phyloP scores from a whole-genome alignment of 2,329 filamentous ascomycete genomes.

The Monosporascus sp. region DNA sequence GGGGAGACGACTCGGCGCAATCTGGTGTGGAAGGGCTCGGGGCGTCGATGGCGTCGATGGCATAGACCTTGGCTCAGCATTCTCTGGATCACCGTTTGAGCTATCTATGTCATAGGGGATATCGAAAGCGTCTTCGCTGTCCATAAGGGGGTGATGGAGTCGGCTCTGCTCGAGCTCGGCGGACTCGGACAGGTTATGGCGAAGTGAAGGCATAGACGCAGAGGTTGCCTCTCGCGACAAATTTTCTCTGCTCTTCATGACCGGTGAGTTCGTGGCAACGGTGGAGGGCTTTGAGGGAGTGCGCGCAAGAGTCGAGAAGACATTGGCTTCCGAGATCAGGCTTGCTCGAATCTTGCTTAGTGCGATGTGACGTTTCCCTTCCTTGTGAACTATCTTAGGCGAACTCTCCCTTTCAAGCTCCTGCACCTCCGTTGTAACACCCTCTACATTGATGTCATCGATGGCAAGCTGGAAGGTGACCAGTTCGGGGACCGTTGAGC shows the following conservation, averaged over 20 bases:
- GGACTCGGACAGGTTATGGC: slow-evolving; percentile 26
- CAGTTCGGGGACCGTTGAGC: slow-evolving; percentile 41
- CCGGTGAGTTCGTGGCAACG: slow-evolving; percentile 40
- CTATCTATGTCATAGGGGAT: slow-evolving; percentile 48
- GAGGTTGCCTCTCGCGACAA: slow-evolving; percentile 17
- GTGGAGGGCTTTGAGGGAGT: slow-evolving; percentile 57
- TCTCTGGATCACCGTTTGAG: slow-evolving; percentile 28
- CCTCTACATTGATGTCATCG: slow-evolving; percentile 61
- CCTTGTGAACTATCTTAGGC: slow-evolving; percentile 41
- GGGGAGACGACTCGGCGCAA: slow-evolving; percentile 36
- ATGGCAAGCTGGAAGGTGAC: slow-evolving; percentile 62
- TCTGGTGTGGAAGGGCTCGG: slow-evolving; percentile 32
- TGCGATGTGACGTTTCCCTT: slow-evolving; percentile 60
- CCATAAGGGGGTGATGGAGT: slow-evolving; percentile 29
- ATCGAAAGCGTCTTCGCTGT: slow-evolving; percentile 51
- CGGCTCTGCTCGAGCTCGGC: slow-evolving; percentile 29
- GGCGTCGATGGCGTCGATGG: slow-evolving; percentile 45
- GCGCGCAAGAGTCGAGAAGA: slow-evolving; percentile 55
- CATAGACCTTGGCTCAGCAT: slow-evolving; percentile 27
- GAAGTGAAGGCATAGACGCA: slow-evolving; percentile 7
- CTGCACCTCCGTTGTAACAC: slow-evolving; percentile 44
- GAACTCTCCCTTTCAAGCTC: slow-evolving; percentile 22
- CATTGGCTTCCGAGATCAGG: slow-evolving; percentile 61
- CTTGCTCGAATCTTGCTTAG: slow-evolving; percentile 59
- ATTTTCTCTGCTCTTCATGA: slow-evolving; percentile 23